A percentile compares a stretch with the other conserved stretches of the same genome.
Conservation (phyloP, 169 alveolate genomes). For the Theileria annulata region DNA sequence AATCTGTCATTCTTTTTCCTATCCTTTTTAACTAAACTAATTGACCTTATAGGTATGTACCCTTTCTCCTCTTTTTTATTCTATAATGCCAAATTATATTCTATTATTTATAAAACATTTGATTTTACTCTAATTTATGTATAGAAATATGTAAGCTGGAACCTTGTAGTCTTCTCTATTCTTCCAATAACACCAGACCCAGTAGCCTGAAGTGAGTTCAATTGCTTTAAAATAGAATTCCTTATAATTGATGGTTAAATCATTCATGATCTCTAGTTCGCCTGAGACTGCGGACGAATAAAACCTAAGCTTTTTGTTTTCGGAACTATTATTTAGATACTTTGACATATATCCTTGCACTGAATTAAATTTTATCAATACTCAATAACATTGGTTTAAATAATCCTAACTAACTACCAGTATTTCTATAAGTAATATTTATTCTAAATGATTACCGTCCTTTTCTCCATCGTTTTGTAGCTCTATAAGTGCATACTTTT, state of each 20-base stretch:
- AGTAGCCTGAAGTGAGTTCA: conserved; percentile 65
- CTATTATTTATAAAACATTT: background rate
- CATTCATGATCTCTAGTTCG: conserved; percentile 58
- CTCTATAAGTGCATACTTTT: background rate
- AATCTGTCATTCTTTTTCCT: conserved; percentile 63
- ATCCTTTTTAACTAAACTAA: conserved; percentile 78
- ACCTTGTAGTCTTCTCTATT: conserved; percentile 66
- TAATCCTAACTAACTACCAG: conserved; percentile 16
- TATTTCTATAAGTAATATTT: background rate
- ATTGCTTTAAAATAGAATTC: conserved; percentile 54
- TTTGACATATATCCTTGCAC: conserved; percentile 49
- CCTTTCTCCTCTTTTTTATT: conserved; percentile 69
- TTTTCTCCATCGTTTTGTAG: conserved; percentile 31
- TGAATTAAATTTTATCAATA: background rate
- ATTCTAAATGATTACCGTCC: conserved; percentile 48
- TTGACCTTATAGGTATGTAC: conserved; percentile 71
- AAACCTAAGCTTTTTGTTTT: conserved; percentile 41
- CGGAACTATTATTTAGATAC: conserved; percentile 44
- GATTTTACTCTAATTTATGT: background rate
- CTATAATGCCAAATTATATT: conserved; percentile 19
- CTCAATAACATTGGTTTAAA: background rate
- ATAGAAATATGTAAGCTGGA: background rate
- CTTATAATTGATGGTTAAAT: conserved; percentile 48
- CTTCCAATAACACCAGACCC: conserved; percentile 80
- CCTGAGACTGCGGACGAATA: conserved; percentile 62